Evolutionary conservation across 805 yeast genomes (phyloP).

Genomic region (Cephaloascus albidus): DNA sequence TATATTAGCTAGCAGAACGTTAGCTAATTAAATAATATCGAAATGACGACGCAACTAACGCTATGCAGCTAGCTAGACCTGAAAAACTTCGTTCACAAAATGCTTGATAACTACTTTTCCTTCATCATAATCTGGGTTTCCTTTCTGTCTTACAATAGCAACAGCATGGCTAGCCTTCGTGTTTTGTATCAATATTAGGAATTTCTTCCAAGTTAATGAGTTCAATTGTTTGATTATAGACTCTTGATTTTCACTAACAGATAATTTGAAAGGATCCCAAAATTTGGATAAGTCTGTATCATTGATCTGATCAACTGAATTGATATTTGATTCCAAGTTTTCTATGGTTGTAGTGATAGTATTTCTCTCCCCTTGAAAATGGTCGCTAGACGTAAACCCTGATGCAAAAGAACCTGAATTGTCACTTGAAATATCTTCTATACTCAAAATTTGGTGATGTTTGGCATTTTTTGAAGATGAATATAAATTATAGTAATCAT

Average conservation of each 20-base stretch:
- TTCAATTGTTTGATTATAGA: constrained; percentile 51
- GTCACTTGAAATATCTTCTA: neutral
- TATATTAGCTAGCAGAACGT: too few species aligned
- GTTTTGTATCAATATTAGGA: constrained; percentile 56
- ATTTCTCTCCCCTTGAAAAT: neutral
- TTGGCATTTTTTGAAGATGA: neutral
- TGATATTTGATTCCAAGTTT: neutral
- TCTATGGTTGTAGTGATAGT: neutral
- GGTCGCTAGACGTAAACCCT: too few species aligned
- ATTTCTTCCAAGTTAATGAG: constrained; percentile 56
- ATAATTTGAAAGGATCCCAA: constrained; percentile 18
- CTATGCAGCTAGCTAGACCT: neutral
- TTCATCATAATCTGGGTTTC: constrained; percentile 44
- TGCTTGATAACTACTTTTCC: constrained; percentile 63
- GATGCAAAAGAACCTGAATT: too few species aligned
- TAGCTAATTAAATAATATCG: too few species aligned
- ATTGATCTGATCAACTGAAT: constrained; percentile 5
- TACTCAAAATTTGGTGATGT: neutral
- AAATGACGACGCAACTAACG: neutral
- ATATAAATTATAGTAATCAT: constrained; percentile 2
- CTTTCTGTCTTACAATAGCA: constrained; percentile 57
- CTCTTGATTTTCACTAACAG: constrained; percentile 33
- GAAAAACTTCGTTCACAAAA: constrained; percentile 30
- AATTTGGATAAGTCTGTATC: constrained; percentile 1
- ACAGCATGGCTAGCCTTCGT: constrained; percentile 76